Conservation (phyloP, 2,329 filamentous ascomycete species). For the Sporothrix schenckii region DNA sequence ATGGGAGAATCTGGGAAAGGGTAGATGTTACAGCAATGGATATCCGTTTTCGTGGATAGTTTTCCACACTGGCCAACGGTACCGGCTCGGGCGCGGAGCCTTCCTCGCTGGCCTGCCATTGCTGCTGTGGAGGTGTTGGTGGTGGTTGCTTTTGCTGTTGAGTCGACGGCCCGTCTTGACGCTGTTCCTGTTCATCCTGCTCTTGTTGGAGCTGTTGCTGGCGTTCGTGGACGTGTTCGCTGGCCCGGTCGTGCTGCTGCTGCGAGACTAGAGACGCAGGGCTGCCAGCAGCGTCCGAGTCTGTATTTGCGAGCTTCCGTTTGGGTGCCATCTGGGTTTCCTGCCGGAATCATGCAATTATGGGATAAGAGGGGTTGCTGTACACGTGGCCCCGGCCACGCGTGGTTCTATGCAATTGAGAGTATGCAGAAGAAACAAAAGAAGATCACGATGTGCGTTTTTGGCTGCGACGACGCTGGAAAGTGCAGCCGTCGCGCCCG, state of each 20-base stretch:
- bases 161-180: background rate
- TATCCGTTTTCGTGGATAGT: constrained; percentile 16
- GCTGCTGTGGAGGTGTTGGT: background rate
- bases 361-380: constrained; percentile 7
- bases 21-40: constrained; percentile 6
- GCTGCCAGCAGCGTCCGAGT: background rate
- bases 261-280: background rate
- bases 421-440: background rate
- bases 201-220: background rate
- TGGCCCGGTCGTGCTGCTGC: background rate
- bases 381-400: background rate
- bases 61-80: background rate
- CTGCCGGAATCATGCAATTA: background rate
- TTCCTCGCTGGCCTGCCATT: background rate
- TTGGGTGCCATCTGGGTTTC: constrained; percentile 7
- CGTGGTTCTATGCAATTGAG: background rate
- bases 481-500: too few species aligned
- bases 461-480: background rate
- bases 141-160: background rate
- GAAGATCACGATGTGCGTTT: background rate
- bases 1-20: background rate
- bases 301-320: constrained; percentile 26
- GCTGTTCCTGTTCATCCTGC: background rate
- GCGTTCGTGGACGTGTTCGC: background rate
- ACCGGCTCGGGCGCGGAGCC: background rate